Base-by-base conservation (phyloP, 106 monocot genomes). In the Narthecium ossifragum region DNA sequence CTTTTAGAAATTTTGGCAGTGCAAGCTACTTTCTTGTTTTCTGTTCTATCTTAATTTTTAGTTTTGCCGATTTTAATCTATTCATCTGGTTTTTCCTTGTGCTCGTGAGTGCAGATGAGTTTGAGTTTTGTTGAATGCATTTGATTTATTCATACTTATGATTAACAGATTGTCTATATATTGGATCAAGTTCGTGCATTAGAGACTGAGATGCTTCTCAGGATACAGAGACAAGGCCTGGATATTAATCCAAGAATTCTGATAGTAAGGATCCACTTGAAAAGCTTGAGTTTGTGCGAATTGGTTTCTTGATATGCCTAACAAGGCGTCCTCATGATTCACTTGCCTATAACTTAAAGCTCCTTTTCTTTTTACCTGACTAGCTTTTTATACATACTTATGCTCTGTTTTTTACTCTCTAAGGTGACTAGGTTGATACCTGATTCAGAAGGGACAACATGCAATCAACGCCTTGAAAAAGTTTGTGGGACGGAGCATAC, bases 341-440 rank as follows among this genome's bases (percentile, higher is more conserved):
- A 34, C 33, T 39, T 26, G 7, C 7, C 10, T 53, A 39, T 14
- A 36, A n/a, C 49, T 49, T 49, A 22, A 6, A 22, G 9, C 23
- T n/a, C 18, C 2, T 8, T 36, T 18, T 26, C 41, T 46, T 29
- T 11, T 17, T 23, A 25, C n/a, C n/a, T n/a, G n/a, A n/a, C n/a
- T n/a, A n/a, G n/a, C n/a, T 24, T 31, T 43, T 24, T 43, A 6
- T 36, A 11, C 22, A 33, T 13, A 3, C 49, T 31, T 38, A 41
- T 23, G 26, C 12, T 40, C 8, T 6, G 34, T 27, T 39, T 20
- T 5, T 8, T 17, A 34, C 21, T 20, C 14, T 49, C 76, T 4
- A 63, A 94, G 93, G 85, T 94, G 5, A 94, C 93, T 53, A 79
- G 93, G 76, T 60, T 94, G 69, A 94, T 89, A 69, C 93, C 93